Conservation (phyloP, 257 asterid genomes). For the Nicotiana obtusifolia region DNA sequence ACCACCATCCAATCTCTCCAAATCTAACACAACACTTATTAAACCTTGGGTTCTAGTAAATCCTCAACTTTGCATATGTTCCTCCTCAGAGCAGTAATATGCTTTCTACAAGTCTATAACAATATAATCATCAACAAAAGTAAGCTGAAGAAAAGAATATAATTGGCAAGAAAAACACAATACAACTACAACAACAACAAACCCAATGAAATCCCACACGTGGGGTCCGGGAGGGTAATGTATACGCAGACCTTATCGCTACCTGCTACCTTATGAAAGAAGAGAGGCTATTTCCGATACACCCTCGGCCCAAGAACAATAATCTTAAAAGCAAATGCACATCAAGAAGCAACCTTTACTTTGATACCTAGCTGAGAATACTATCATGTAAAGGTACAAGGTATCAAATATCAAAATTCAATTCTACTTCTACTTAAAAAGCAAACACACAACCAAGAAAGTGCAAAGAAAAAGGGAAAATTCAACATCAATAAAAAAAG, state of each 20-base stretch:
- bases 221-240: too few species aligned
- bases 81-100: constrained; percentile 2
- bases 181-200: too few species aligned
- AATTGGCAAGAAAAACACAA: background rate
- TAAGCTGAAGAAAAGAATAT: background rate
- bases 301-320: background rate
- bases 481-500: constrained; percentile 27
- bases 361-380: background rate
- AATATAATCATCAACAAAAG: background rate
- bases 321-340: background rate
- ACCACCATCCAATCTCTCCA: constrained; percentile 39
- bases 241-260: too few species aligned
- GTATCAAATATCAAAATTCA: background rate
- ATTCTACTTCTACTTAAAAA: constrained; percentile 10
- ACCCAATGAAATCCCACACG: too few species aligned
- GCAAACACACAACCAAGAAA: background rate
- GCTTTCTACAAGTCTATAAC: background rate
- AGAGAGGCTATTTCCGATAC: too few species aligned
- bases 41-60: background rate
- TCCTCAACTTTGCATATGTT: constrained; percentile 3
- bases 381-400: constrained; percentile 12
- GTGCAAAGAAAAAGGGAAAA: constrained; percentile 11
- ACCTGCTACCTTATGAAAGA: too few species aligned
- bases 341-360: background rate
- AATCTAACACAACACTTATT: constrained; percentile 27